Conservation (phyloP, 2,329 filamentous ascomycete species). For the Pestalotiopsis sp. region DNA sequence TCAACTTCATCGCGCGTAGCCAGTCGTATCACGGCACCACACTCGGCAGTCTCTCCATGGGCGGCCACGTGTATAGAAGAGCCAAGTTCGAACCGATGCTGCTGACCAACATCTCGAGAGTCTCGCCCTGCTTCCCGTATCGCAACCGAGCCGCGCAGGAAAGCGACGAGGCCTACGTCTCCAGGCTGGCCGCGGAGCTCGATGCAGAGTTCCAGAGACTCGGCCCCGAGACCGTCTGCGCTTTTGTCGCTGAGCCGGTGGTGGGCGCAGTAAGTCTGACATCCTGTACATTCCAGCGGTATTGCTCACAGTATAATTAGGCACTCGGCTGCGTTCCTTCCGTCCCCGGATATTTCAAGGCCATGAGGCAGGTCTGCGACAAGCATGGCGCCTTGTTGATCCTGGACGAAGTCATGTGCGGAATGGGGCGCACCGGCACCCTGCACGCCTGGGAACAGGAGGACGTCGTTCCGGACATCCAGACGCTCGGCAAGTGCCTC, state of each 20-base stretch:
- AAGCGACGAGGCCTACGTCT: slow-evolving; percentile 60
- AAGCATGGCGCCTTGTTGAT: slow-evolving; percentile 75
- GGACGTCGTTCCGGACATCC: slow-evolving; percentile 62
- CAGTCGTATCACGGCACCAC: slow-evolving; percentile 76
- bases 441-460: slow-evolving; percentile 59
- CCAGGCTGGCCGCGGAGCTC: slow-evolving; percentile 63
- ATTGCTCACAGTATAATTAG: slow-evolving; percentile 12
- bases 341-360: slow-evolving; percentile 68
- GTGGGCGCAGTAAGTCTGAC: slow-evolving; percentile 64
- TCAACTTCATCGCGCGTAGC: slow-evolving; percentile 66
- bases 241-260: slow-evolving; percentile 74
- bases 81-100: slow-evolving; percentile 66
- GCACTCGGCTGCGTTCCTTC: slow-evolving; percentile 68
- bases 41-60: slow-evolving; percentile 65
- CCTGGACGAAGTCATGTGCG: slow-evolving; percentile 78
- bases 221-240: slow-evolving; percentile 68
- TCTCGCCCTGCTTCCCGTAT: slow-evolving; percentile 71
- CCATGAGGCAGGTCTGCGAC: slow-evolving; percentile 69
- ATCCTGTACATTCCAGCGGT: too few relatives aligned
- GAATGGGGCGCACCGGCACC: slow-evolving; percentile 34
- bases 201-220: slow-evolving; percentile 67
- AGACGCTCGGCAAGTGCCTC: slow-evolving; percentile 68
- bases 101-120: slow-evolving; percentile 56
- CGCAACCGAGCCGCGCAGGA: slow-evolving; percentile 55
- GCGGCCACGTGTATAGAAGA: slow-evolving; percentile 64